Evolutionary conservation across 768 basidiomycete species (phyloP).

Genomic region (Russula sp.): DNA sequence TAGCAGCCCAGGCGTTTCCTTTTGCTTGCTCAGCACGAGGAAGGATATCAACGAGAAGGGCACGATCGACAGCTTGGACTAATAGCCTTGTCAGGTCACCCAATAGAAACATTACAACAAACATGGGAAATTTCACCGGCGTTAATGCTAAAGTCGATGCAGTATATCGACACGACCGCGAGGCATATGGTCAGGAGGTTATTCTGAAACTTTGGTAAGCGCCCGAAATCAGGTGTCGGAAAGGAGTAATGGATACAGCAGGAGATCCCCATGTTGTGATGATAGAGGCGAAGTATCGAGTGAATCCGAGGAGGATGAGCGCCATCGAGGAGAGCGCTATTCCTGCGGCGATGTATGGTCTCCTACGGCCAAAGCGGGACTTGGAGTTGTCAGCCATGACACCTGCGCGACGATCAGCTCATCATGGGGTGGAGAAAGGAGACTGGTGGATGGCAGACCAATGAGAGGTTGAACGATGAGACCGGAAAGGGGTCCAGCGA

Average conservation of each 20-base stretch:
- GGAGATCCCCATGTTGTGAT: slow-evolving; percentile 40
- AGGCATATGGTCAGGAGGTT: slow-evolving; percentile 67
- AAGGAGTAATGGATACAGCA: slow-evolving; percentile 35
- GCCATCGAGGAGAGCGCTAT: slow-evolving; percentile 62
- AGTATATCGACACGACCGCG: slow-evolving; percentile 68
- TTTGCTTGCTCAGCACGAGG: slow-evolving; percentile 71
- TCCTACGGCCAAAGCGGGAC: slow-evolving; percentile 77
- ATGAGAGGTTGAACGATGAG: slow-evolving; percentile 90
- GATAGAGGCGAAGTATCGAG: slow-evolving; percentile 58
- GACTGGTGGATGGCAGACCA: slow-evolving; percentile 44
- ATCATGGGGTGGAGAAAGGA: background rate
- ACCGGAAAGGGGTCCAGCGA: slow-evolving; percentile 88
- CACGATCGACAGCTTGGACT: slow-evolving; percentile 90
- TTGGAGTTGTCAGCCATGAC: slow-evolving; percentile 81
- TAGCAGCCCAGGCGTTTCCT: slow-evolving; percentile 93
- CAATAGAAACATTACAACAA: slow-evolving; percentile 39
- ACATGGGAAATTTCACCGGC: slow-evolving; percentile 40
- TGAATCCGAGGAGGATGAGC: slow-evolving; percentile 83
- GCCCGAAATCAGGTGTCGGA: background rate
- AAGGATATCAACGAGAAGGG: slow-evolving; percentile 82
- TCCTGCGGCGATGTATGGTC: slow-evolving; percentile 81
- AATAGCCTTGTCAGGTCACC: slow-evolving; percentile 14
- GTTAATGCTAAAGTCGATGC: slow-evolving; percentile 65
- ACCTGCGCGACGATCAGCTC: slow-evolving; percentile 34
- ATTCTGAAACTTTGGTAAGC: slow-evolving; percentile 46